Percentiles rank a stretch among this genome's conserved stretches.
Conservation (phyloP, 1,284 basidiomycete genomes). For the Malassezia globosa region DNA sequence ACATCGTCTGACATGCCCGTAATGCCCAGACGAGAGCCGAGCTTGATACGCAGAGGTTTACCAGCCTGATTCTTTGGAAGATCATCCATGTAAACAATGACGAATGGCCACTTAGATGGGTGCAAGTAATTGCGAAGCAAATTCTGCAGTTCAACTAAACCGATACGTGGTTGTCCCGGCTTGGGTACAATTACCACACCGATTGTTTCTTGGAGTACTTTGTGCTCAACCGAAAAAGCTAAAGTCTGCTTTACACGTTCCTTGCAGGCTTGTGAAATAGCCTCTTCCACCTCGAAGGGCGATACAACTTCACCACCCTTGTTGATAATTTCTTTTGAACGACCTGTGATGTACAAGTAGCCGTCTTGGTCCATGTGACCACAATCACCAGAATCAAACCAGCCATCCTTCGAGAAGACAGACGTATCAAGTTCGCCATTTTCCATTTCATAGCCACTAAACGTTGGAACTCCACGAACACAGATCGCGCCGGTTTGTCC, state of each 20-base stretch:
- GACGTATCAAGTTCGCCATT: slow-evolving; percentile 42
- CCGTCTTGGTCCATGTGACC: slow-evolving; percentile 47
- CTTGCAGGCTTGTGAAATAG: slow-evolving; percentile 42
- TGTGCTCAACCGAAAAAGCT: slow-evolving; percentile 46
- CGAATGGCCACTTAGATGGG: slow-evolving; percentile 47
- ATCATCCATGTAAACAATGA: slow-evolving; percentile 46
- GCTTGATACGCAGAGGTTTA: slow-evolving; percentile 47
- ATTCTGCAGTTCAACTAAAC: slow-evolving; percentile 45
- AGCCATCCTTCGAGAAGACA: slow-evolving; percentile 42
- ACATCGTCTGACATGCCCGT: slow-evolving; percentile 45
- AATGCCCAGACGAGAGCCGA: slow-evolving; percentile 42
- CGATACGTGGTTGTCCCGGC: slow-evolving; percentile 44
- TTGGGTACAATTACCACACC: slow-evolving; percentile 46
- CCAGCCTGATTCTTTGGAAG: slow-evolving; percentile 47
- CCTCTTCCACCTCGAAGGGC: slow-evolving; percentile 47
- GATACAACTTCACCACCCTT: slow-evolving; percentile 47
- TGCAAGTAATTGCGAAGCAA: slow-evolving; percentile 43
- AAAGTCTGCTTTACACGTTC: slow-evolving; percentile 46
- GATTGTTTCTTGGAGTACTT: slow-evolving; percentile 46
- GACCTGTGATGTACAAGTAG: slow-evolving; percentile 46
- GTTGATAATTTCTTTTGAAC: slow-evolving; percentile 48
- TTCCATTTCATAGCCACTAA: slow-evolving; percentile 41
- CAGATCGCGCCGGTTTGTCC: slow-evolving; percentile 45
- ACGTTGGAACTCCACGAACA: slow-evolving; percentile 43
- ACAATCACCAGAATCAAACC: slow-evolving; percentile 47